Evolutionary conservation across 208 protist genomes (phyloP).

Genomic region (Crithidia fasciculata): DNA sequence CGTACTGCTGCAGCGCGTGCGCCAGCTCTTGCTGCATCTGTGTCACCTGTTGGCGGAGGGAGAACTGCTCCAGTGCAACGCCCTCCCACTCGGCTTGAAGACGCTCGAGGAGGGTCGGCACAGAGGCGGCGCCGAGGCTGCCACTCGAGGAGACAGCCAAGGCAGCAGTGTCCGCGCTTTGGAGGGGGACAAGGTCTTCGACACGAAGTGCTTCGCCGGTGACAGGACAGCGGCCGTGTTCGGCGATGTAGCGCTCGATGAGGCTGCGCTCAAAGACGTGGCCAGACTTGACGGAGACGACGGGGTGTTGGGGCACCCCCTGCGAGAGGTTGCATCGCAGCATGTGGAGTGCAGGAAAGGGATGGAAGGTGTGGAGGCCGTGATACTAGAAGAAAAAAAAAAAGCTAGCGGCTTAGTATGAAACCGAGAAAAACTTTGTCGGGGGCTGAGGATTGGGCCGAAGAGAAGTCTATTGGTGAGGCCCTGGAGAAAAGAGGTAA

Average conservation of each 20-base stretch:
- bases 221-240: conserved; percentile 94
- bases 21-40: conserved; percentile 95
- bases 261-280: conserved; percentile 96
- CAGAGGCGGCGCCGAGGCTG: conserved; percentile 55
- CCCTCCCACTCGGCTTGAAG: conserved; percentile 99
- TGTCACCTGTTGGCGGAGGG: conserved; percentile 94
- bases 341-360: conserved; percentile 18
- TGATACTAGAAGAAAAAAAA: conserved; percentile 15
- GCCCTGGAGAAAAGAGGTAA: no score
- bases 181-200: conserved; percentile 91
- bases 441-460: not conserved
- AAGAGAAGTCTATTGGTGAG: no score
- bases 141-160: conserved; percentile 21
- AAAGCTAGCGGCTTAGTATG: not conserved
- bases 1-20: conserved; percentile 98
- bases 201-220: conserved; percentile 85
- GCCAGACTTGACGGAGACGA: conserved; percentile 93
- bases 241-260: conserved; percentile 95
- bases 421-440: not conserved
- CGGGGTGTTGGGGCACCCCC: conserved; percentile 91
- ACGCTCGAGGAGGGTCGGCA: conserved; percentile 94
- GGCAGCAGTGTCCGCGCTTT: conserved; percentile 27
- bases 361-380: not conserved
- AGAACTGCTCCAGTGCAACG: conserved; percentile 98
- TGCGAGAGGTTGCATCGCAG: conserved; percentile 90